phyloP scores from a whole-genome alignment of 106 monocot genomes.

The Dendrobium nobile region DNA sequence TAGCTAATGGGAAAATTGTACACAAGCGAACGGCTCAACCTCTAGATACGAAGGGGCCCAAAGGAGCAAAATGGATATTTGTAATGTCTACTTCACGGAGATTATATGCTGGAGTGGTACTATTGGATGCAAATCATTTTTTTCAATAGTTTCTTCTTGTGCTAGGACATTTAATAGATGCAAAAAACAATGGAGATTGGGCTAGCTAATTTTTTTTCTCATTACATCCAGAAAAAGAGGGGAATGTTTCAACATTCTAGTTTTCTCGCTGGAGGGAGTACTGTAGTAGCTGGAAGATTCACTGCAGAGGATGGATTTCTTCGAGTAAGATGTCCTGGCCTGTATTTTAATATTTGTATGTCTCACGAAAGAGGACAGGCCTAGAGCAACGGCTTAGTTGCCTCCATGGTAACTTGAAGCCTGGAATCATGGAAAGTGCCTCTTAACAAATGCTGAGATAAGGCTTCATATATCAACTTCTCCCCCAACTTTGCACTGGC shows the following conservation, averaged over 20 bases:
- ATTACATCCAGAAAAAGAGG: conserved; percentile 71
- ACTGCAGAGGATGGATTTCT: conserved; percentile 60
- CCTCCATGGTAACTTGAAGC: too few species aligned
- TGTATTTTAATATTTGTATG: neutral
- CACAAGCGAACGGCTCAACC: conserved; percentile 57
- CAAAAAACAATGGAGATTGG: neutral
- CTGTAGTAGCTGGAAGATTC: conserved; percentile 85
- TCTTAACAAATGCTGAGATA: too few species aligned
- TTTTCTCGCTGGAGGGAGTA: conserved; percentile 87
- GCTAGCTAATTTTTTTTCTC: neutral
- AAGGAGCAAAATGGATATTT: conserved; percentile 82
- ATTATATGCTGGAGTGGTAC: conserved; percentile 83
- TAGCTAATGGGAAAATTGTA: conserved; percentile 45
- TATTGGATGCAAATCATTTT: neutral
- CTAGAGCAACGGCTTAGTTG: too few species aligned
- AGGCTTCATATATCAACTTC: too few species aligned
- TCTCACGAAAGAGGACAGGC: too few species aligned
- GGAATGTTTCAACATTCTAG: conserved; percentile 94
- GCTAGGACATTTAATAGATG: neutral
- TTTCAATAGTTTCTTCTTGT: neutral
- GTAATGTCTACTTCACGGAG: conserved; percentile 73
- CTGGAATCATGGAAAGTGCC: too few species aligned
- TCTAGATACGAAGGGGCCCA: conserved; percentile 50
- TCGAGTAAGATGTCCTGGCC: conserved; percentile 36
- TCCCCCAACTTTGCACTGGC: too few species aligned